phyloP scores from a whole-genome alignment of 306 rosid genomes.

The Quercus variabilis region DNA sequence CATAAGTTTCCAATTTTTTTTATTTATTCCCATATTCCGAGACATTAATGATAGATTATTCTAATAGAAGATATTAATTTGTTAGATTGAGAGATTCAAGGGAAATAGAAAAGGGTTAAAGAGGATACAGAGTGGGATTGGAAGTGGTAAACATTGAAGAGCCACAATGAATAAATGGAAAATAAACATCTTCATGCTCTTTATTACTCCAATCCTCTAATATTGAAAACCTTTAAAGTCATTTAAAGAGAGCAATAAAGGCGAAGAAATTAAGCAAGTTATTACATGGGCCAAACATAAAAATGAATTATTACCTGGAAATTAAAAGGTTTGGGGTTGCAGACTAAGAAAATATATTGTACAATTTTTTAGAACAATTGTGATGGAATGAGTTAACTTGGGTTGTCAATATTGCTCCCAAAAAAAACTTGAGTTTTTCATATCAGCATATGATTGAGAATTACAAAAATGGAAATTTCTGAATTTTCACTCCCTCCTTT shows the following conservation, averaged over 20 bases:
- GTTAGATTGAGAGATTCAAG: neutral
- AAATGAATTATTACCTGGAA: neutral
- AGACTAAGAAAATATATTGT: neutral
- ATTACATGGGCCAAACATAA: neutral
- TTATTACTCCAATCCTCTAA: neutral
- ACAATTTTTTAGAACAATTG: neutral
- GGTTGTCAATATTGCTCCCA: no score
- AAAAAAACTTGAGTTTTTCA: neutral
- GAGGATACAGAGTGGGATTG: constrained; percentile 16
- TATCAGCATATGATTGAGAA: neutral
- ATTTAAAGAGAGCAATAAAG: neutral
- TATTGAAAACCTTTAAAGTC: neutral
- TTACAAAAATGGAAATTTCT: neutral
- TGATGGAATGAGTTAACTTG: no score
- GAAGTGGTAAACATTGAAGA: constrained; percentile 33
- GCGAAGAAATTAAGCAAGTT: neutral
- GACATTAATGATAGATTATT: neutral
- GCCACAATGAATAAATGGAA: neutral
- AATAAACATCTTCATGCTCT: constrained; percentile 6
- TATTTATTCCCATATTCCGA: neutral
- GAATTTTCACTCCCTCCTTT: neutral
- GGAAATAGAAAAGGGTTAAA: constrained; percentile 1
- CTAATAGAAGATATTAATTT: neutral
- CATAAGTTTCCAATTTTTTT: neutral
- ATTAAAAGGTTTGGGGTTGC: neutral